Evolutionary conservation across 225 moss, liverwort and hornwort species (phyloP).

Genomic region (Polytrichum commune): DNA sequence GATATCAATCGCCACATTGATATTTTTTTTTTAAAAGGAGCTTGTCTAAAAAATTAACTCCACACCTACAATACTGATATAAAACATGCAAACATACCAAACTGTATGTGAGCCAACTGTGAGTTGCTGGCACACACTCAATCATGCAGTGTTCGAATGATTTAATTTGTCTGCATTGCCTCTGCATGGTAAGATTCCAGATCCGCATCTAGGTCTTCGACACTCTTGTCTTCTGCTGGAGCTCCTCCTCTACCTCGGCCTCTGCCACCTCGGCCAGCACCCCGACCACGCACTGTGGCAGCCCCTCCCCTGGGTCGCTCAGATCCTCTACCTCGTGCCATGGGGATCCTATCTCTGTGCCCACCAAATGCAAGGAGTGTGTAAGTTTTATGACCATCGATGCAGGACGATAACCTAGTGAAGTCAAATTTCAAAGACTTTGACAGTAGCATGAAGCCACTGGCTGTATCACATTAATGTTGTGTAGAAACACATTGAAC

Average conservation of each 20-base stretch:
- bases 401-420: no score
- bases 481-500: no score
- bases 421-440: no score
- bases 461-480: no score
- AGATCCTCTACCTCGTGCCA: conserved; percentile 45
- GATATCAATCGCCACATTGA: conserved; percentile 11
- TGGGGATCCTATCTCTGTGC: conserved; percentile 17
- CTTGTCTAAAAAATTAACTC: conserved; percentile 14
- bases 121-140: background rate
- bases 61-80: background rate
- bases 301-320: conserved; percentile 44
- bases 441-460: no score
- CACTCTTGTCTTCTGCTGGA: conserved; percentile 49
- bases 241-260: conserved; percentile 15
- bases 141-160: background rate
- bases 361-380: no score
- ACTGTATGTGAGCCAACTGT: no score
- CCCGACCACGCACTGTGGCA: conserved; percentile 24
- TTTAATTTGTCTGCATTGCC: conserved; percentile 61
- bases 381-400: no score
- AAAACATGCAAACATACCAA: no score
- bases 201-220: conserved; percentile 60
- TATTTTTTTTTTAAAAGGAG: no score
- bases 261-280: conserved; percentile 33
- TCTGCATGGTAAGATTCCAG: conserved; percentile 57